Conservation (phyloP, 2,329 filamentous ascomycete genomes). For the Trematosphaeria pertusa region DNA sequence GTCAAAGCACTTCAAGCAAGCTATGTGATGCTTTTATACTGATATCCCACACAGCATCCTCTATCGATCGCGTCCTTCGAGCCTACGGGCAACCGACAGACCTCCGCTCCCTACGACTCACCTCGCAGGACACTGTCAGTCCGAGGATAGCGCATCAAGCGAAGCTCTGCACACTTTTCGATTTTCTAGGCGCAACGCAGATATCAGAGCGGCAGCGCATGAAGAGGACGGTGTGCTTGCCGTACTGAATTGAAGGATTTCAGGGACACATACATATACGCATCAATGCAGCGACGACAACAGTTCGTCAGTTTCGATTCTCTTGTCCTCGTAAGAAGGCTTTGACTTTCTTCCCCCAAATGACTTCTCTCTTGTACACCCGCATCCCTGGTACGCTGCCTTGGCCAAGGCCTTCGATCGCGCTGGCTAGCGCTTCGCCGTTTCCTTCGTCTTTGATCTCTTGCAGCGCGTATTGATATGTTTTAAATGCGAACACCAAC, state of each 20-base stretch:
- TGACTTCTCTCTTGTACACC: constrained; percentile 64
- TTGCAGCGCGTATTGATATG: constrained; percentile 64
- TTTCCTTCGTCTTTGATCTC: constrained; percentile 64
- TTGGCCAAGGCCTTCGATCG: constrained; percentile 65
- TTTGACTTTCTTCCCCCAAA: constrained; percentile 65
- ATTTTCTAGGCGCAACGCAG: constrained; percentile 32
- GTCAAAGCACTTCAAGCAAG: background rate
- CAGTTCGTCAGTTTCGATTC: no score
- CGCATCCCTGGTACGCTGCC: constrained; percentile 66
- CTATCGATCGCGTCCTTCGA: constrained; percentile 36
- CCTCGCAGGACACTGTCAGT: constrained; percentile 15
- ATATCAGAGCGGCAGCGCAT: constrained; percentile 26
- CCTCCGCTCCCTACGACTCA: constrained; percentile 24
- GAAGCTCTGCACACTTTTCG: constrained; percentile 32
- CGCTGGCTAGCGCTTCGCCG: constrained; percentile 60
- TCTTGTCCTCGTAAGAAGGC: no score
- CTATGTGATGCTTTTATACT: background rate
- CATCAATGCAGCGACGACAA: no score
- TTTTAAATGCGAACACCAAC: constrained; percentile 68
- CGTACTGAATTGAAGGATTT: no score
- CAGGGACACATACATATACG: no score
- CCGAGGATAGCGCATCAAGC: constrained; percentile 23
- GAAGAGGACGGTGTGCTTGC: constrained; percentile 17
- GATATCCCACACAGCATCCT: constrained; percentile 21
- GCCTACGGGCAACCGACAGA: constrained; percentile 34